Percentiles rank a stretch among this genome's conserved stretches.
Evolutionary conservation across 2,329 filamentous ascomycete species (phyloP).

Genomic region (Venturia carpophila): DNA sequence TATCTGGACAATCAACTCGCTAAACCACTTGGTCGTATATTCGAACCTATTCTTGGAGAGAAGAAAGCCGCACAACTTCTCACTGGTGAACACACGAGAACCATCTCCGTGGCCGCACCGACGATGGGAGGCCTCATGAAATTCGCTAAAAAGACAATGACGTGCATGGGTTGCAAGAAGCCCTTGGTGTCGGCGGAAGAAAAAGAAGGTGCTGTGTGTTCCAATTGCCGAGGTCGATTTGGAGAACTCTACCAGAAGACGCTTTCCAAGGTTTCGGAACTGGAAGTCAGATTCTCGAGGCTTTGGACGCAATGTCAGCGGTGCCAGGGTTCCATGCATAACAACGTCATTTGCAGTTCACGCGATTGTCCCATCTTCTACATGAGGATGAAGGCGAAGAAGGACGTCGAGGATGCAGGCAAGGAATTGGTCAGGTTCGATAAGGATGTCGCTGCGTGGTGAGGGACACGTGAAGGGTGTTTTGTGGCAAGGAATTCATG

Average conservation of each 20-base stretch:
- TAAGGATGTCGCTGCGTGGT: conserved; percentile 67
- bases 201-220: conserved; percentile 76
- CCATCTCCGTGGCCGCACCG: conserved; percentile 85
- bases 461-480: not conserved
- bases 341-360: conserved; percentile 85
- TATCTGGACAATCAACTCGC: conserved; percentile 97
- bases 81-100: conserved; percentile 88
- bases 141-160: conserved; percentile 95
- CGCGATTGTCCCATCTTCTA: conserved; percentile 99
- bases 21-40: conserved; percentile 89
- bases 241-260: conserved; percentile 93
- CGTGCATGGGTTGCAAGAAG: conserved; percentile 99
- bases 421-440: conserved; percentile 89
- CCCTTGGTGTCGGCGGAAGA: conserved; percentile 75
- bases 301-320: conserved; percentile 98
- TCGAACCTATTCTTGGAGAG: conserved; percentile 94
- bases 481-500: not conserved
- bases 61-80: conserved; percentile 81
- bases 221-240: conserved; percentile 73
- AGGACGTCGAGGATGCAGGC: conserved; percentile 91
- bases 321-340: conserved; percentile 96
- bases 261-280: conserved; percentile 76
- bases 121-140: conserved; percentile 94
- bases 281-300: conserved; percentile 85
- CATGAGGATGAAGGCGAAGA: conserved; percentile 99